Percentiles rank a stretch among this genome's conserved stretches.
Evolutionary conservation across 1,284 basidiomycete genomes (phyloP).

Genomic region (Phlebopus sp.): DNA sequence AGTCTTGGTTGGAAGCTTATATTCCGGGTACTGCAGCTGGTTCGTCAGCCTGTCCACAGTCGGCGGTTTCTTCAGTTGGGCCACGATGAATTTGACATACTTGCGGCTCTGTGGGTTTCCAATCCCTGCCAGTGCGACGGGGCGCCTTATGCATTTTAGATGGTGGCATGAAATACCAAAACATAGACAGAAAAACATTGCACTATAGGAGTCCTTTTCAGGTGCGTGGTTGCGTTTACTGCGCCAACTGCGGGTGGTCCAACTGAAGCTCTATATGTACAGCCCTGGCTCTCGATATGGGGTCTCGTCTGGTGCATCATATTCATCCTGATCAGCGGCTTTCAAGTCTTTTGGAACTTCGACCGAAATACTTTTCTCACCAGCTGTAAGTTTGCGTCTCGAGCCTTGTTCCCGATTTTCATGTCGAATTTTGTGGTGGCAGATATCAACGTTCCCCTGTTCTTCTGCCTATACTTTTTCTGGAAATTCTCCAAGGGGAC

Average conservation of each 20-base stretch:
- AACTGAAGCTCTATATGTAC: not conserved
- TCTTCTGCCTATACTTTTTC: slow-evolving; percentile 8
- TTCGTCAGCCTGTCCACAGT: slow-evolving; percentile 49
- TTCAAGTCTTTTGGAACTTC: slow-evolving; percentile 43
- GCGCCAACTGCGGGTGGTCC: slow-evolving; percentile 43
- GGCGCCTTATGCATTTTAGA: slow-evolving; percentile 21
- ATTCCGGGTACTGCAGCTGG: slow-evolving; percentile 34
- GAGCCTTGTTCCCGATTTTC: too few species aligned
- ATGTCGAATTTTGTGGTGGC: not conserved
- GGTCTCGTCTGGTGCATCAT: slow-evolving; percentile 38
- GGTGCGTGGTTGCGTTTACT: slow-evolving; percentile 45
- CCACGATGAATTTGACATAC: slow-evolving; percentile 45
- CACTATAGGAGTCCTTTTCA: slow-evolving; percentile 51
- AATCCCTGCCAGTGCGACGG: not conserved
- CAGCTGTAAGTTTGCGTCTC: not conserved
- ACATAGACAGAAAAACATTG: slow-evolving; percentile 50
- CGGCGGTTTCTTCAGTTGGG: slow-evolving; percentile 49
- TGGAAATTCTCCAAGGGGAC: slow-evolving; percentile 55
- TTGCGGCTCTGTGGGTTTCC: slow-evolving; percentile 40
- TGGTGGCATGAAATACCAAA: slow-evolving; percentile 55
- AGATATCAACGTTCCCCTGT: slow-evolving; percentile 14
- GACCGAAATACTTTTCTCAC: slow-evolving; percentile 5
- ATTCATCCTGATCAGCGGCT: slow-evolving; percentile 40
- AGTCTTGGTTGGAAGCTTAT: slow-evolving; percentile 25
- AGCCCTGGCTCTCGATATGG: slow-evolving; percentile 39